Conservation (phyloP, 1,284 basidiomycete species). For the Microbotryum violaceum region DNA sequence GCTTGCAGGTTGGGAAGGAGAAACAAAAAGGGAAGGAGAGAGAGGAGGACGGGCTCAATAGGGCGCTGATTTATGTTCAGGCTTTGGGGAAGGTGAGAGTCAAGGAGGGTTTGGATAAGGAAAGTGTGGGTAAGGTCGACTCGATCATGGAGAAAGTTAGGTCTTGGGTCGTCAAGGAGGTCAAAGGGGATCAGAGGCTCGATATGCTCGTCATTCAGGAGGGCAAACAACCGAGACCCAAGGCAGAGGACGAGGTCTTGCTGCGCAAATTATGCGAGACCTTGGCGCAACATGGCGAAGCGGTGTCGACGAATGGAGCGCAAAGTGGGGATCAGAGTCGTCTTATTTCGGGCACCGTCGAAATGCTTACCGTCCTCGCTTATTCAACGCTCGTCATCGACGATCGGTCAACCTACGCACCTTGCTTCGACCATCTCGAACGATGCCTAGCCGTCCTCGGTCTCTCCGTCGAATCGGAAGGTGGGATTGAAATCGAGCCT, state of each 20-base stretch:
- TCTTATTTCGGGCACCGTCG: slow-evolving; percentile 18
- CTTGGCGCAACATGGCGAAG: not conserved
- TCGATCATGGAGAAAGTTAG: no score
- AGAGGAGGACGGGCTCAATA: no score
- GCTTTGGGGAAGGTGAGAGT: no score
- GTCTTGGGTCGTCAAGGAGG: no score
- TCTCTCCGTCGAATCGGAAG: slow-evolving; percentile 3
- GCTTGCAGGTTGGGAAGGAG: no score
- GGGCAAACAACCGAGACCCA: not conserved
- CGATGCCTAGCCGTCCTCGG: slow-evolving; percentile 3
- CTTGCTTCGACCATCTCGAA: slow-evolving; percentile 6
- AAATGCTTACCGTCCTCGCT: slow-evolving; percentile 34
- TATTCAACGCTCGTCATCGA: slow-evolving; percentile 19
- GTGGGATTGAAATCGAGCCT: no score
- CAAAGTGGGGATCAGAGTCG: not conserved
- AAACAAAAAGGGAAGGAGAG: no score
- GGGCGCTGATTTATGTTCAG: no score
- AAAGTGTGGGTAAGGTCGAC: no score
- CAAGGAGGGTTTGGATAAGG: no score
- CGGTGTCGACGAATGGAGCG: not conserved
- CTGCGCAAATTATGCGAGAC: not conserved
- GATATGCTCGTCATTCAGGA: slow-evolving; percentile 5
- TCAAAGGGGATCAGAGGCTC: not conserved
- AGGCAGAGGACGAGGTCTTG: not conserved
- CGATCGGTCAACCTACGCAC: slow-evolving; percentile 11